phyloP scores from a whole-genome alignment of 202 grass and related monocot genomes.

The Bolboschoenoplectus hybrid region DNA sequence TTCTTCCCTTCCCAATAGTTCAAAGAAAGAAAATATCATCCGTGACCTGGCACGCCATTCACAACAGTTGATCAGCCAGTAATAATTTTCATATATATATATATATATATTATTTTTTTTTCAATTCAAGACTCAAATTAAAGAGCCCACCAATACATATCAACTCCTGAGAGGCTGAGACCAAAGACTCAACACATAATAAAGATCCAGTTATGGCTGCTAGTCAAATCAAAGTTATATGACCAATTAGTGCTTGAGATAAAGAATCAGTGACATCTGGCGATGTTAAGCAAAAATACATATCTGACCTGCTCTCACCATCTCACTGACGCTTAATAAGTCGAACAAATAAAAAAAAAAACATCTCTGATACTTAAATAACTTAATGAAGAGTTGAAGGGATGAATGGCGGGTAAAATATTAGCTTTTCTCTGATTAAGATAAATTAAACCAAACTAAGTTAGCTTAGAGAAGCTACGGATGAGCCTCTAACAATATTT shows the following conservation, averaged over 20 bases:
- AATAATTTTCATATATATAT: not conserved
- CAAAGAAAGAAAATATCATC: not conserved
- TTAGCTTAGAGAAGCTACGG: not conserved
- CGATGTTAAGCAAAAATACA: not conserved
- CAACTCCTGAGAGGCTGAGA: not conserved
- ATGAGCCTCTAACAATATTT: not conserved
- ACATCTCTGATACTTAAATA: not conserved
- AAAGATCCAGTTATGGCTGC: not conserved
- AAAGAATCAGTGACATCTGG: not conserved
- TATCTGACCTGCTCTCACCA: not conserved
- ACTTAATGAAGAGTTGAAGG: not conserved
- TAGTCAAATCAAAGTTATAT: not conserved
- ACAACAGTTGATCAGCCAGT: not conserved
- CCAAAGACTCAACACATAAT: not conserved
- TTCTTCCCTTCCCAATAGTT: conserved; percentile 4
- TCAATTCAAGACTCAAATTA: not conserved
- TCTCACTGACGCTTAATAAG: not conserved
- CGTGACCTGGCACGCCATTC: not conserved
- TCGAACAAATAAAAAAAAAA: not conserved
- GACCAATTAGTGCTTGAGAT: not conserved
- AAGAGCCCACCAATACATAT: not conserved
- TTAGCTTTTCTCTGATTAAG: not conserved
- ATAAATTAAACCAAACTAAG: not conserved
- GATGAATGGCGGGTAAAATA: not conserved
- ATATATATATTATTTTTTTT: too few relatives aligned